Evolutionary conservation across 306 rosid species (phyloP), one percentile per base, ranked within the genome.

Genomic region (Ochetophila trinervis): DNA sequence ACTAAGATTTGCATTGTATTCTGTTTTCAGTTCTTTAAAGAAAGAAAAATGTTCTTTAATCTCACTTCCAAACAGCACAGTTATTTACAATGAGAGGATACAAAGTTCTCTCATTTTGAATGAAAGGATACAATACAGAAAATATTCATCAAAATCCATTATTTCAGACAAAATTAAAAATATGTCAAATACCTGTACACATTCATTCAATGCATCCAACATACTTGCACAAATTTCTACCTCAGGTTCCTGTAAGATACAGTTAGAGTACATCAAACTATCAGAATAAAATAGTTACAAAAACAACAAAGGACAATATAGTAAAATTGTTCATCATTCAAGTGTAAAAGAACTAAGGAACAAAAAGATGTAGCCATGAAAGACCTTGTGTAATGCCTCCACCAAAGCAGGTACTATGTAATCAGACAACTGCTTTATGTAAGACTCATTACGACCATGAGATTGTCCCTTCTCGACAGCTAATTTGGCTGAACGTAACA

Each of bases 351-450:
- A 50, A 34, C 47, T 13, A n/a, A 49, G 23, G 6, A n/a, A 45
- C 64, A 20, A 14, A 42, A 4, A 59, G 51, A 44, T 52, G 19
- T 16, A 21, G 68, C 45, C 45, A 10, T 40, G 45, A 6, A 10
- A 40, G 32, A 93, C 99, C 91, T 93, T 93, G 27, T 93, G 99
- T 62, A 93, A 86, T 35, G 99, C 99, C 78, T 93, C 99, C 80
- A 90, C 99, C 75, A 93, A 67, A 76, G 99, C 87, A 52, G 99
- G 99, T 66, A 93, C 58, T 30, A 93, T 86, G 74, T 80, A 87
- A 78, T 93, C 97, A 34, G 90, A 79, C 81, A 93, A 76, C 75
- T 87, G 95, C 78, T 93, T 93, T 67, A 93, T 40, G 79, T 93
- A 93, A 57, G 86, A 35, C 53, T 80, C 91, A 69, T 93, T 86